Conservation (phyloP, 441 rosid species). For the Melastoma candidum region DNA sequence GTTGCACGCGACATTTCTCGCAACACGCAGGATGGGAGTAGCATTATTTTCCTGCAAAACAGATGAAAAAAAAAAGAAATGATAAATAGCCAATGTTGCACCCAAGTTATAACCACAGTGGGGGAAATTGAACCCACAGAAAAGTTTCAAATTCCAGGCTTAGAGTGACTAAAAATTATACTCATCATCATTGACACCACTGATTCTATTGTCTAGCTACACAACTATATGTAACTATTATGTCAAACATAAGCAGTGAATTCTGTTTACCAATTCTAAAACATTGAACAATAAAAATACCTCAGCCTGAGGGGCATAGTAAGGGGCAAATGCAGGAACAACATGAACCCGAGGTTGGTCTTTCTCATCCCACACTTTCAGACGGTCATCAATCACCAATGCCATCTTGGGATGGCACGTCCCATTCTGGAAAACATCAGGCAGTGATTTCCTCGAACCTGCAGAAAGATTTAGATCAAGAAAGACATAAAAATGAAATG, state of each 20-base stretch:
- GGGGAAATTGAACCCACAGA: no score
- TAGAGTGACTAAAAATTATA: no score
- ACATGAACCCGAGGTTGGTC: constrained; percentile 97
- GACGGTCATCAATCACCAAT: constrained; percentile 88
- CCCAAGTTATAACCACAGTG: no score
- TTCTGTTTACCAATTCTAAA: constrained; percentile 7
- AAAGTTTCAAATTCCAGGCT: no score
- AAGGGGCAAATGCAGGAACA: constrained; percentile 98
- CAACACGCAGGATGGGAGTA: constrained; percentile 75
- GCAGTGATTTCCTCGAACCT: constrained; percentile 75
- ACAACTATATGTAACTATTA: neutral
- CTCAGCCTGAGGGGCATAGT: constrained; percentile 94
- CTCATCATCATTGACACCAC: no score
- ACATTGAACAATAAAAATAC: constrained; percentile 27
- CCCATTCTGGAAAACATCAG: constrained; percentile 81
- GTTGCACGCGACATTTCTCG: constrained; percentile 91
- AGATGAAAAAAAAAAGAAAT: constrained; percentile 7
- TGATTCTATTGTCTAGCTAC: no score
- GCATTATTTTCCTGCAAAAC: constrained; percentile 62
- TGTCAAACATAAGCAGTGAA: no score
- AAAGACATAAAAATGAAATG: neutral
- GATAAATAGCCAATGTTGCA: no score
- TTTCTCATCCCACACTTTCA: constrained; percentile 95
- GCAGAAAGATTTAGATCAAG: constrained; percentile 6
- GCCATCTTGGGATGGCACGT: constrained; percentile 96